Conservation (phyloP, 495 filamentous ascomycete species). For the Penicillium diatomitis region DNA sequence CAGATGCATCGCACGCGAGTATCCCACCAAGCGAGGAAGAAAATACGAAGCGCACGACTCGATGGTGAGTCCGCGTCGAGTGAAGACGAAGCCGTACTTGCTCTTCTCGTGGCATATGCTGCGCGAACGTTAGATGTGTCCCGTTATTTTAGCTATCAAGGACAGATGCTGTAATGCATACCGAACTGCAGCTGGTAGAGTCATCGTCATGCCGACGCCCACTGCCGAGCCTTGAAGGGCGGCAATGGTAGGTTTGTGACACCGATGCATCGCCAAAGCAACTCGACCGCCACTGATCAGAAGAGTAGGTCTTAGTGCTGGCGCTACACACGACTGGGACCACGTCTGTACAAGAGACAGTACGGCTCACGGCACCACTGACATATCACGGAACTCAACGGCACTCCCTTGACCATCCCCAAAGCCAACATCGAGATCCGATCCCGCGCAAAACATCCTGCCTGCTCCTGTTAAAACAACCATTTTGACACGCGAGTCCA, state of each 20-base stretch:
- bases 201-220: conserved; percentile 56
- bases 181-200: conserved; percentile 47
- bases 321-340: too few species aligned
- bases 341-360: too few species aligned
- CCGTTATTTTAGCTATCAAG: background rate
- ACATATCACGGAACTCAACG: conserved; percentile 16
- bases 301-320: too few species aligned
- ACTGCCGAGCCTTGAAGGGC: conserved; percentile 54
- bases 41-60: conserved; percentile 53
- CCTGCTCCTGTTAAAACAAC: conserved; percentile 47
- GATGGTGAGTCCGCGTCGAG: conserved; percentile 46
- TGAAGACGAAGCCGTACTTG: conserved; percentile 52
- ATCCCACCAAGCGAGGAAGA: conserved; percentile 49
- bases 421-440: conserved; percentile 45
- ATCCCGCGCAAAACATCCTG: conserved; percentile 50
- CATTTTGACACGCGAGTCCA: conserved; percentile 42
- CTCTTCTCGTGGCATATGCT: conserved; percentile 38
- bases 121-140: background rate
- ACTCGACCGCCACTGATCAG: conserved; percentile 39
- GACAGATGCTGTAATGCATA: background rate
- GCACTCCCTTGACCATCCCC: conserved; percentile 17
- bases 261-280: conserved; percentile 47
- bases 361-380: background rate
- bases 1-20: conserved; percentile 43
- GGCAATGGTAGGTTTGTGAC: conserved; percentile 51